Base-by-base conservation (phyloP, 495 filamentous ascomycete genomes). In the Cercophora scortea region DNA sequence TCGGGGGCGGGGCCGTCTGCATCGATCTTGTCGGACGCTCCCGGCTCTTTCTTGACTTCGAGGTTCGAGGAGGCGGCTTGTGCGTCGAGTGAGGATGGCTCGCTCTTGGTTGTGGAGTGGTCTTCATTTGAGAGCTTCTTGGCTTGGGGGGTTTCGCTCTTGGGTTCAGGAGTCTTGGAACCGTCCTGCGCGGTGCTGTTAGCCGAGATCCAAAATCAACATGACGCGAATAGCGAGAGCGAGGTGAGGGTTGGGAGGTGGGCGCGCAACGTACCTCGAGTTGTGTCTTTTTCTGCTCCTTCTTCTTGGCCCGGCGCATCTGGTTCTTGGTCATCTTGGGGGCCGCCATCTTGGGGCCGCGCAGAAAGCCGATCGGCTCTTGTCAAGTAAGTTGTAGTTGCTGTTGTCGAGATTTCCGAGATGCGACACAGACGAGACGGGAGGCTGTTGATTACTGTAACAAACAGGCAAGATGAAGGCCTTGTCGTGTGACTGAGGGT, bases 261-360 rank as follows among this genome's bases (percentile, higher is more conserved):
- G 43, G 32, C 8, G 53, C 53, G 36, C 25, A n/a, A 64, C 56
- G 32, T 36, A 73, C 71, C 45, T 80, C 71, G 45, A 76, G 61
- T 56, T 81, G 74, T 41, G 73, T 63, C 68, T 86, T 74, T 70
- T 89, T 88, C 57, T 87, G 78, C 49, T 86, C 86, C 80, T 95
- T 96, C 76, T 89, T 95, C 77, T 89, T 90, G 33, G 90, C 90
- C 63, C 86, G 80, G 65, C 87, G 78, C 63, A 89, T 79, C 68
- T 90, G 86, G 61, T 94, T 93, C 71, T 91, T 94, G 64, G 79
- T 88, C 66, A 81, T 75, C 69, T 90, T 90, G 57, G 71, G 62
- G 45, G 68, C 61, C 50, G 76, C 77, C 78, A 79, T 80, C 59
- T 67, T 76, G 71, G 59, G 44, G 25, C 25, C 25, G 46, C 43